A percentile compares a stretch with the other conserved stretches of the same genome.
Evolutionary conservation across 2,329 filamentous ascomycete species (phyloP).

Genomic region (Ascochyta fabae): DNA sequence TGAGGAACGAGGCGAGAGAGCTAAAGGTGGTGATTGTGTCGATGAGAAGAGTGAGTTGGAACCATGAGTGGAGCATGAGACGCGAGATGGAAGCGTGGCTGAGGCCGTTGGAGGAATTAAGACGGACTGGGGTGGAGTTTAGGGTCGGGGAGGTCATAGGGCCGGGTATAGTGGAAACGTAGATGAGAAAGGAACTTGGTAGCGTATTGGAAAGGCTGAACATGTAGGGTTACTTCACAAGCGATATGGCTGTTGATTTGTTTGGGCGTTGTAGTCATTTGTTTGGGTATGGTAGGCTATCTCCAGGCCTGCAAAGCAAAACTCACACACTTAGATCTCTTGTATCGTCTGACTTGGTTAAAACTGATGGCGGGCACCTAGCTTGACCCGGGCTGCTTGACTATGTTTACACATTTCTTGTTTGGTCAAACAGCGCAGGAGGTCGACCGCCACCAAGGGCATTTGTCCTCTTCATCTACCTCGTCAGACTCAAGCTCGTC

Average conservation of each 20-base stretch:
- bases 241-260: neutral
- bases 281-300: neutral
- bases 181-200: slow-evolving; percentile 5
- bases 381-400: slow-evolving; percentile 56
- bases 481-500: slow-evolving; percentile 65
- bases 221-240: no score
- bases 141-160: slow-evolving; percentile 18
- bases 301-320: neutral
- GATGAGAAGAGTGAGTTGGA: slow-evolving; percentile 15
- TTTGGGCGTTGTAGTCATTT: neutral
- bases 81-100: slow-evolving; percentile 16
- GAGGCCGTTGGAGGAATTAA: slow-evolving; percentile 14
- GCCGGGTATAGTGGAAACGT: neutral
- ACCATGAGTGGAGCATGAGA: slow-evolving; percentile 5
- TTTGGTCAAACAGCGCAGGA: slow-evolving; percentile 57
- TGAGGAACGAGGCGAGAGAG: slow-evolving; percentile 17
- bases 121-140: slow-evolving; percentile 8
- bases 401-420: neutral
- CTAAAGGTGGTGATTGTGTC: slow-evolving; percentile 9
- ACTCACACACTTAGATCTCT: neutral
- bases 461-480: slow-evolving; percentile 68
- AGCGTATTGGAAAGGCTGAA: neutral
- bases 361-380: slow-evolving; percentile 56
- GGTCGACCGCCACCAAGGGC: slow-evolving; percentile 66
- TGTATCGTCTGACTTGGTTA: neutral